Conservation (phyloP, 2,329 filamentous ascomycete species). For the Juglanconis oblonga region DNA sequence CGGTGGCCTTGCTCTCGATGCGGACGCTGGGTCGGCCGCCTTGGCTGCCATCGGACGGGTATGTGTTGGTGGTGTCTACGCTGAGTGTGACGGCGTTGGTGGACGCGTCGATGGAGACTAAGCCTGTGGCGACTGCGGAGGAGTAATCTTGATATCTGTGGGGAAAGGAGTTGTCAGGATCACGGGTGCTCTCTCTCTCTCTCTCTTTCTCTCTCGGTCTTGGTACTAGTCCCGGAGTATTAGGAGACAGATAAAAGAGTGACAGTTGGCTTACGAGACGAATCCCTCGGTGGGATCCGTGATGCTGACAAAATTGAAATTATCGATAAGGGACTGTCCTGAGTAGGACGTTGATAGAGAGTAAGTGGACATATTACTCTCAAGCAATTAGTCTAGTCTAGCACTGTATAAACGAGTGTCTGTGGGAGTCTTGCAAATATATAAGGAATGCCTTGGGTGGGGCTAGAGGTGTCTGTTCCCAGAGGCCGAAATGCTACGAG, state of each 20-base stretch:
- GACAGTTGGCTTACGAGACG: conserved; percentile 54
- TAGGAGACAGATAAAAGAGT: conserved; percentile 18
- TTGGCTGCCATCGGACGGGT: conserved; percentile 38
- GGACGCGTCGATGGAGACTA: conserved; percentile 40
- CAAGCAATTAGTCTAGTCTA: not conserved
- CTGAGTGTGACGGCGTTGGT: conserved; percentile 43
- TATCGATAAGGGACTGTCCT: conserved; percentile 40
- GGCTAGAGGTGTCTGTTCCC: too few species aligned
- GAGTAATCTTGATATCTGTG: conserved; percentile 41
- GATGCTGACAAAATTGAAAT: conserved; percentile 49
- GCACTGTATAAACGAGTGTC: not conserved
- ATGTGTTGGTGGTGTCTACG: conserved; percentile 40
- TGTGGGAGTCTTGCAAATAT: not conserved
- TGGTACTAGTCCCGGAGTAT: too few species aligned
- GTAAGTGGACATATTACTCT: conserved; percentile 27
- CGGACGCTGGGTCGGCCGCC: conserved; percentile 40
- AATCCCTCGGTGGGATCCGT: conserved; percentile 65
- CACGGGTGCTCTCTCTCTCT: too few species aligned
- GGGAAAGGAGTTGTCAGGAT: not conserved
- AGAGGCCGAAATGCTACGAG: not conserved
- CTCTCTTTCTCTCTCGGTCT: too few species aligned
- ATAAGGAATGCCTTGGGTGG: not conserved
- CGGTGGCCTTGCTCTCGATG: conserved; percentile 42
- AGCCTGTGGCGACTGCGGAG: conserved; percentile 35
- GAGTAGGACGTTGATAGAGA: conserved; percentile 40